These are phyloP conservation scores for Mortierella antarctica DNA, from an alignment of 192 early-diverging fungal genomes.

Conservation along the genomic window DNA sequence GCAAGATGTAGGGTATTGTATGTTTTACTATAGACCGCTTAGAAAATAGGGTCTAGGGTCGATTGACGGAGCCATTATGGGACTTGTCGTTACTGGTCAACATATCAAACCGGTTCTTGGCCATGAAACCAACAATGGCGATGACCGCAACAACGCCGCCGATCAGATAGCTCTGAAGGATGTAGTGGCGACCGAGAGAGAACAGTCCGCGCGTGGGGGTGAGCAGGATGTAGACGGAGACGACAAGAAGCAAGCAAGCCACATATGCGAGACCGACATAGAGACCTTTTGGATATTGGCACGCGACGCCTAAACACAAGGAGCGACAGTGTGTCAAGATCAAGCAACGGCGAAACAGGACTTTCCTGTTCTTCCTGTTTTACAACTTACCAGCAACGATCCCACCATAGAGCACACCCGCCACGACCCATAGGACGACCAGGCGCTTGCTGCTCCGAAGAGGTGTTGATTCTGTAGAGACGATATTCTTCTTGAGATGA, in stretches of 20 bases:
- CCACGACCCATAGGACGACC: slow-evolving; percentile 30
- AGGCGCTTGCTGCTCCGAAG: slow-evolving; percentile 15
- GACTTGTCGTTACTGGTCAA: slow-evolving; percentile 49
- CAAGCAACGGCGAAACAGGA: not conserved
- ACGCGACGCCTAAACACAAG: slow-evolving; percentile 29
- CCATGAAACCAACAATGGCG: slow-evolving; percentile 37
- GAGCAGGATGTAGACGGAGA: slow-evolving; percentile 7
- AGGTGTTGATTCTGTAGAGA: not conserved
- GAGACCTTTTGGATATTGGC: slow-evolving; percentile 48
- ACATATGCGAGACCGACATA: slow-evolving; percentile 35
- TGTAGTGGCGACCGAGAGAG: slow-evolving; percentile 33
- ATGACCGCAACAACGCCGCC: slow-evolving; percentile 19
- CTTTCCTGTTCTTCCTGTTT: not conserved
- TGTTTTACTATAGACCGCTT: not conserved
- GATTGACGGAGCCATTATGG: slow-evolving; percentile 24
- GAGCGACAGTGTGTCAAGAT: not conserved
- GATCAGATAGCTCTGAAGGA: slow-evolving; percentile 47
- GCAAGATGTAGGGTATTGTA: not conserved
- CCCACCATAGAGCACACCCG: slow-evolving; percentile 38
- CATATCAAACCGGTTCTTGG: slow-evolving; percentile 24
- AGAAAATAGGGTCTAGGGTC: slow-evolving; percentile 3
- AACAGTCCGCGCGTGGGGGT: slow-evolving; percentile 10
- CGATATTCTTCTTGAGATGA: not conserved
- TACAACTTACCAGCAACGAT: slow-evolving; percentile 47
- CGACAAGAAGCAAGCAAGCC: slow-evolving; percentile 6